phyloP scores from a whole-genome alignment of 2,329 filamentous ascomycete genomes.

The Blastomyces silverae region DNA sequence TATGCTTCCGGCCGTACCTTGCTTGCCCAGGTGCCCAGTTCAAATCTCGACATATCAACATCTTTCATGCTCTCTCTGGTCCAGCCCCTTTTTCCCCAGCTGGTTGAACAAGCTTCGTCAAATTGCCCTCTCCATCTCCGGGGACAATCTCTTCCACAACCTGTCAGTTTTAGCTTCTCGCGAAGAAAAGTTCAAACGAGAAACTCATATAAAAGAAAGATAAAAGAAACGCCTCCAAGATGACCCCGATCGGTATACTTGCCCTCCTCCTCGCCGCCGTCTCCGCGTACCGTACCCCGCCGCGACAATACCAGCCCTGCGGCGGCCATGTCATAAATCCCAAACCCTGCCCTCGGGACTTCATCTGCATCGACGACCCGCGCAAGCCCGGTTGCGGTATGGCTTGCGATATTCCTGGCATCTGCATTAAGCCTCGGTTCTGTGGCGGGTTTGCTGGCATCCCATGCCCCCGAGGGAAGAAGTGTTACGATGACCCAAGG shows the following conservation, averaged over 20 bases:
- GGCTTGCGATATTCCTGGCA: conserved; percentile 6
- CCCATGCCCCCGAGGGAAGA: background rate
- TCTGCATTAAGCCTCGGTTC: conserved; percentile 8
- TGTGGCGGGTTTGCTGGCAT: conserved; percentile 11
- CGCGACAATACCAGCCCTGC: background rate
- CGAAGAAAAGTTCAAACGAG: background rate
- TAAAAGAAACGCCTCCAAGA: background rate
- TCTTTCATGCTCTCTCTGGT: background rate
- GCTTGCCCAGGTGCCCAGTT: background rate
- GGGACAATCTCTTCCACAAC: background rate
- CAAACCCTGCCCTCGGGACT: background rate
- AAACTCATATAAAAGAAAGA: background rate
- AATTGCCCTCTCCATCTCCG: background rate
- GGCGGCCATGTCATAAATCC: background rate
- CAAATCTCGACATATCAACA: background rate
- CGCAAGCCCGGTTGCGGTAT: conserved; percentile 1
- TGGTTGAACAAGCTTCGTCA: background rate
- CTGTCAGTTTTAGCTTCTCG: background rate
- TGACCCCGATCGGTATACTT: background rate
- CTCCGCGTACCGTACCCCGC: background rate
- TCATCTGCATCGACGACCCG: conserved; percentile 8
- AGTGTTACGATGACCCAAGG: conserved; percentile 10
- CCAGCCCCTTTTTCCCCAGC: background rate
- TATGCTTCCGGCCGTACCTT: background rate
- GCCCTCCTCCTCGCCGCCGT: background rate